Evolutionary conservation across 306 rosid species (phyloP), one percentile per base, ranked within the genome.

Genomic region (Pterocarpus macrocarpus): DNA sequence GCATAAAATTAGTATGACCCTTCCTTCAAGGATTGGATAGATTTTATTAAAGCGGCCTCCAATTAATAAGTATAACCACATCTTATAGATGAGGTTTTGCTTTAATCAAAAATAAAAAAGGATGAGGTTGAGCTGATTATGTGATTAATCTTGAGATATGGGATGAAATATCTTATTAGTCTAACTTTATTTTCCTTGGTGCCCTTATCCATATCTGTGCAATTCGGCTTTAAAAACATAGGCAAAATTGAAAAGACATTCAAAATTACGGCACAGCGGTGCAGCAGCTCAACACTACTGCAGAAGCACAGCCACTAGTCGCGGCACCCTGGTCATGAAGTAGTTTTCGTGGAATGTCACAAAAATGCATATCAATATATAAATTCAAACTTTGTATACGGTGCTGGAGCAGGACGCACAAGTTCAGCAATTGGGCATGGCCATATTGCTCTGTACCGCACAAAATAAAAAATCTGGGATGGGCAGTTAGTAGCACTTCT

Each of bases 21-120:
- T 8, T 7, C 28, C 4, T 17, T 22, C 8, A 74, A 62, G 71
- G 77, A 85, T 64, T 70, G 78, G 43, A 5, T 22, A 30, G 65
- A 74, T 79, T 44, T 35, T 56, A 1, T 33, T 57, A 28, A 74
- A 52, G 52, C 4, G 7, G 49, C 6, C 1, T 2, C 58, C 50
- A 55, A 41, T 71, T 76, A 43, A 5, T 4, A 70, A 17, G 53
- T 8, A 41, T 56, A 65, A 66, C 81, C 76, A 33, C 34, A 39
- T 82, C 36, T 82, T 69, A 53, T 64, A 69, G 76, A 82, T 69
- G 82, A 78, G 69, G 75, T 63, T 75, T 62, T 10, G 77, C 38
- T 4, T 30, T 41, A 65, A 8, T 57, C 33, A 32, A 53, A 30
- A 53, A 22, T 7, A 7, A 43, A 43, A 64, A 68, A 47, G 16